Base-by-base conservation (phyloP, 2,329 filamentous ascomycete species). In the Pezicula rhizophila region DNA sequence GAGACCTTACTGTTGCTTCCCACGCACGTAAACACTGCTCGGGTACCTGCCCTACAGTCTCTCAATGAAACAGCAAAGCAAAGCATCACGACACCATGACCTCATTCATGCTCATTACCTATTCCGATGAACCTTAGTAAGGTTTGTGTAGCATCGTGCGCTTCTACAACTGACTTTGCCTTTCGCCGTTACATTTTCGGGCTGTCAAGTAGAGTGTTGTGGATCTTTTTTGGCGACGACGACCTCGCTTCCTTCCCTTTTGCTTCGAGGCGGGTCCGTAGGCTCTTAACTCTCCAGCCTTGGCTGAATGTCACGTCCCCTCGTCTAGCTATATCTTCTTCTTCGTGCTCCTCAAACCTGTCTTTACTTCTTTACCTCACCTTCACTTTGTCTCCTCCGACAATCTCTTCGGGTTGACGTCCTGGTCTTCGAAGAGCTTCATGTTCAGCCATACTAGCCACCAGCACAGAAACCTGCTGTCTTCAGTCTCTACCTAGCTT, bases 401-500 rank as follows among this genome's bases (percentile, higher is more conserved):
- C 42, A 48, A 42, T 28, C 45, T 34, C 50, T 49, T 55, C 46
- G 45, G 48, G 41, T 51, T 38, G 50, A 55, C 46, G 47, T 53
- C 42, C 43, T 47, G 43, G 45, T 49, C 50, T 48, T 52, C 51
- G 46, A 48, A 38, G 49, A 28, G 44, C 37, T 42, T n/a, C 39
- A 34, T 23, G 34, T 40, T 34, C 38, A 42, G 26, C 42, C 42
- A 41, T 47, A 51, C 46, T 49, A 47, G 47, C 34, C 20, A 37
- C 11, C 26, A 52, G 42, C 26, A 18, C 15, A 42, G 33, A 43
- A 28, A 23, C 23, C 23, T 23, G 23, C 23, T 23, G 23, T 45
- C 49, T 35, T 56, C 54, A 50, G 39, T 56, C 47, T 23, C 53
- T 54, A 45, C 17, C 23, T 20, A 38, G 47, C 53, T 55, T 52